Evolutionary conservation across 208 protist species (phyloP).

Genomic region (Blechomonas ayalai): DNA sequence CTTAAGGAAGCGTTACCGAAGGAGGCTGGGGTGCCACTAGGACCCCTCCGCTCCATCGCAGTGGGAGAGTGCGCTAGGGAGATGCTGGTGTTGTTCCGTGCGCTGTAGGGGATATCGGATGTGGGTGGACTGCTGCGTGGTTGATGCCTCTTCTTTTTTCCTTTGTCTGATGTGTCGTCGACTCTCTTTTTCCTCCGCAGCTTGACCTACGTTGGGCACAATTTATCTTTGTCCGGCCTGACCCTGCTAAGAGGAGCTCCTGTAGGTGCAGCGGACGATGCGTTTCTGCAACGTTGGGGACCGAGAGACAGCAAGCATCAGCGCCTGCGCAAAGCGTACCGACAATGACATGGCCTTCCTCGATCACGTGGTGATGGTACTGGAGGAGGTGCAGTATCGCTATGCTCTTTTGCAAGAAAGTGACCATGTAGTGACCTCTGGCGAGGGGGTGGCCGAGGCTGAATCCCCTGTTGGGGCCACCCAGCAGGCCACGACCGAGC

Average conservation of each 20-base stretch:
- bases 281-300: conserved; percentile 22
- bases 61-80: no score
- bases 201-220: not conserved
- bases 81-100: no score
- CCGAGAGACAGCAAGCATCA: no score
- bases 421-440: not conserved
- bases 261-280: no score
- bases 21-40: no score
- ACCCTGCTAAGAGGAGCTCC: no score
- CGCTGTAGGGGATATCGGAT: no score
- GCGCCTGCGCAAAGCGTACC: not conserved
- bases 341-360: conserved; percentile 13
- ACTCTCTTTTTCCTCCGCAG: conserved; percentile 1
- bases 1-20: no score
- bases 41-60: no score
- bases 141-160: conserved; percentile 7
- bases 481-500: conserved; percentile 5
- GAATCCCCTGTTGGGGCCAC: not conserved
- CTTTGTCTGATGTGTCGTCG: conserved; percentile 1
- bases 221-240: no score
- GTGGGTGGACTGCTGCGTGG: no score
- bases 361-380: conserved; percentile 8
- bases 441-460: conserved; percentile 1
- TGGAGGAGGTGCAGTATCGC: conserved; percentile 10
- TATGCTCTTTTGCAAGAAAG: conserved; percentile 6